phyloP scores from a whole-genome alignment of 495 filamentous ascomycete genomes.

The Emericellopsis terricola region DNA sequence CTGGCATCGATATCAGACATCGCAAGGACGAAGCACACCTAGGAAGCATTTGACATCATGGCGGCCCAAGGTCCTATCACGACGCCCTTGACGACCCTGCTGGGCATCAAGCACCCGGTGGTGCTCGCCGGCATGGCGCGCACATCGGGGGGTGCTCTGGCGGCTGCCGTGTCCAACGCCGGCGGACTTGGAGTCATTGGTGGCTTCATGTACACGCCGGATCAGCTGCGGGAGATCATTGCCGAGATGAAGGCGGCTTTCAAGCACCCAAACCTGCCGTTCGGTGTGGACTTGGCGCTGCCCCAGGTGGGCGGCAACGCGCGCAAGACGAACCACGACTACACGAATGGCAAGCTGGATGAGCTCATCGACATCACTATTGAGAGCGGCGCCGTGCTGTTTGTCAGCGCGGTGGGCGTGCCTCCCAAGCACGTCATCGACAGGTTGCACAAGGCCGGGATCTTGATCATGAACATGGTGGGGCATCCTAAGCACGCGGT shows the following conservation, averaged over 20 bases:
- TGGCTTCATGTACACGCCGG: slow-evolving; percentile 69
- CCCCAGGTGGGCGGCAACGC: slow-evolving; percentile 67
- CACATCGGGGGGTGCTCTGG: slow-evolving; percentile 56
- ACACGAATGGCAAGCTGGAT: slow-evolving; percentile 68
- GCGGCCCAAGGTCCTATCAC: slow-evolving; percentile 32
- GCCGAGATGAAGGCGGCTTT: slow-evolving; percentile 63
- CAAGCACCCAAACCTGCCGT: slow-evolving; percentile 42
- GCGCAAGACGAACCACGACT: slow-evolving; percentile 80
- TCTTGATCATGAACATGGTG: slow-evolving; percentile 93
- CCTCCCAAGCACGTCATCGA: slow-evolving; percentile 52
- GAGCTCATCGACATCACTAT: slow-evolving; percentile 69
- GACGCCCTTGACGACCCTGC: slow-evolving; percentile 58
- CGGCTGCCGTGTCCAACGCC: slow-evolving; percentile 73
- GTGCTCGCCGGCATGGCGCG: slow-evolving; percentile 81
- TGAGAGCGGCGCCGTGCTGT: slow-evolving; percentile 56
- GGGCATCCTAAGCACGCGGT: slow-evolving; percentile 72
- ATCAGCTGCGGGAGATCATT: slow-evolving; percentile 61
- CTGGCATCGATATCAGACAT: too few relatives aligned
- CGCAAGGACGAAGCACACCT: too few relatives aligned
- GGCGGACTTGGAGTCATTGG: slow-evolving; percentile 76
- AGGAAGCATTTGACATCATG: slow-evolving; percentile 13
- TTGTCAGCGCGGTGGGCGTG: slow-evolving; percentile 70
- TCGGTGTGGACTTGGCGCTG: slow-evolving; percentile 76
- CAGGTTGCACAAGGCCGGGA: slow-evolving; percentile 51
- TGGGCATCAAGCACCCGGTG: slow-evolving; percentile 66